Base-by-base conservation (phyloP, 2,329 filamentous ascomycete genomes). In the Hysterium pulicare region DNA sequence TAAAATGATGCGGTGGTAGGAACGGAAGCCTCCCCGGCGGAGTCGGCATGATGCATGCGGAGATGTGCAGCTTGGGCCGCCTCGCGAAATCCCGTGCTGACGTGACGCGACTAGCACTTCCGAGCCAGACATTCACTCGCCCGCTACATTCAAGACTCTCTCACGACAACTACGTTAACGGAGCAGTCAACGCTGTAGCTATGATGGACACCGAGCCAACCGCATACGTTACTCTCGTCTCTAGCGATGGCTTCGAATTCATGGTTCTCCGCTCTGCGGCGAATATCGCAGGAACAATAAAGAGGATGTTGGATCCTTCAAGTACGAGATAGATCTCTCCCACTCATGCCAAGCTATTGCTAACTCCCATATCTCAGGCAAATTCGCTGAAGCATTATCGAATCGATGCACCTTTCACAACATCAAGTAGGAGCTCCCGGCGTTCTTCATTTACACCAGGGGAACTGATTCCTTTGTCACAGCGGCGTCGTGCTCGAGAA, bases 351-450 rank as follows among this genome's bases (percentile, higher is more conserved):
- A 17, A 13, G 8, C 21, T 8, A 26, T 15, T 15, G 30, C 28
- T 38, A n/a, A 23, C 31, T 21, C 24, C 17, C 5, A n/a, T 32
- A 3, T 33, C 37, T 40, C 57, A 83, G 80, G 76, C 61, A 77
- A 77, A 53, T 89, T 89, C 57, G 59, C 70, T 37, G 86, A 90
- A 68, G 78, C 81, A 3, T 72, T 72, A 46, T 75, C 79, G 21
- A 83, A 82, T 40, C 77, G 81, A 34, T 86, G 84, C 57, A 71
- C 73, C 4, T 83, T 90, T 50, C 77, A 80, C 42, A 86, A 87
- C 55, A 86, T 90, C 67, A 88, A 79, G 86, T 89, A 77, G 62
- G 80, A n/a, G n/a, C n/a, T n/a, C n/a, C n/a, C n/a, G n/a, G n/a
- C n/a, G n/a, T n/a, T n/a, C n/a, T n/a, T n/a, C n/a, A n/a, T n/a